A percentile compares a stretch with the other conserved stretches of the same genome.
Evolutionary conservation across 2,329 filamentous ascomycete species (phyloP).

Genomic region (Curvularia lunata): DNA sequence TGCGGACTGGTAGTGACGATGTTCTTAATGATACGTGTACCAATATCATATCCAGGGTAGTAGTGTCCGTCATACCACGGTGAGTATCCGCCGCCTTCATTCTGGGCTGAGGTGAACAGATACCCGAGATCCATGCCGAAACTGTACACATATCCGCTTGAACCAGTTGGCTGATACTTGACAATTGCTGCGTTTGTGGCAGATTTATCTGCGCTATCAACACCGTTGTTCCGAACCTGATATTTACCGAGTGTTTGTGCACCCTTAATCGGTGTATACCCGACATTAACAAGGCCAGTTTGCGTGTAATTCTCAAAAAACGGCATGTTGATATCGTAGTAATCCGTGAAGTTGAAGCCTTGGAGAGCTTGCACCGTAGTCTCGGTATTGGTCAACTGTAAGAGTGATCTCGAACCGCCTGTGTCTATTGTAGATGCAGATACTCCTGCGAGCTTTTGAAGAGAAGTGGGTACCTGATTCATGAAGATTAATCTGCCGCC

Average conservation of each 20-base stretch:
- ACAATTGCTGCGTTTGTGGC: conserved; percentile 11
- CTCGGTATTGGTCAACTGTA: conserved; percentile 12
- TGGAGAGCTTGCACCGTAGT: conserved; percentile 6
- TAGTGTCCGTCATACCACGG: conserved; percentile 16
- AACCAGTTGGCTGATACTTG: conserved; percentile 9
- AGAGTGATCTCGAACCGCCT: conserved; percentile 6
- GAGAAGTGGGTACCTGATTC: conserved; percentile 9
- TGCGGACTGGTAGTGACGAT: conserved; percentile 11
- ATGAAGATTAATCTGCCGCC: conserved; percentile 17
- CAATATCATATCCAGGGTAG: conserved; percentile 17
- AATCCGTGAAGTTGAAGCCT: conserved; percentile 12
- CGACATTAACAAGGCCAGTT: conserved; percentile 10
- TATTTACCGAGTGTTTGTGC: conserved; percentile 13
- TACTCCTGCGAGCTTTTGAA: conserved; percentile 12
- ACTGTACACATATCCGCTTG: conserved; percentile 15
- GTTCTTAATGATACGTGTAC: conserved; percentile 16
- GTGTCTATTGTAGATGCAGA: conserved; percentile 12
- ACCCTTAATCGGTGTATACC: conserved; percentile 10
- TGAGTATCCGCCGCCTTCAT: conserved; percentile 9
- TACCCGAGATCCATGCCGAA: conserved; percentile 16
- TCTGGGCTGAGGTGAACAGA: conserved; percentile 7
- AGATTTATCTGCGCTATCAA: conserved; percentile 11
- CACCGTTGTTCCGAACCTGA: conserved; percentile 2
- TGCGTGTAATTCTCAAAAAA: conserved; percentile 15
- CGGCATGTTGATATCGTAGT: conserved; percentile 13